These are phyloP conservation scores for Euphorbia tirucalli DNA, from an alignment of 345 rosid genomes.

Conservation along the genomic window DNA sequence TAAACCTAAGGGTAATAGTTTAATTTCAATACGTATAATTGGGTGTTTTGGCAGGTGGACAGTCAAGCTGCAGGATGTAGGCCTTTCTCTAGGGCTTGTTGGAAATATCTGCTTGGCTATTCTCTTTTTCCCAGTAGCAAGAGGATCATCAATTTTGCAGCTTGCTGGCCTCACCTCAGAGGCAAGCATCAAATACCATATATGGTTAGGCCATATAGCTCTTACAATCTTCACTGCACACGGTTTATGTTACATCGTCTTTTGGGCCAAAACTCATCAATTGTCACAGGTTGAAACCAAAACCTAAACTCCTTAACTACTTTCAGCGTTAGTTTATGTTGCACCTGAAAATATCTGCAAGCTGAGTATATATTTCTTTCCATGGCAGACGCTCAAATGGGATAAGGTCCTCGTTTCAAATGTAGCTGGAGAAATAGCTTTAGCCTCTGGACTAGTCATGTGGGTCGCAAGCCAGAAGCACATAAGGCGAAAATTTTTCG, in stretches of 20 bases:
- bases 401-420: conserved; percentile 16
- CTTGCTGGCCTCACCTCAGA: conserved; percentile 28
- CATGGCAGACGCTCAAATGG: conserved; percentile 22
- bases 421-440: conserved; percentile 29
- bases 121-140: conserved; percentile 29
- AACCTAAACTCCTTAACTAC: background rate
- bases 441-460: conserved; percentile 25
- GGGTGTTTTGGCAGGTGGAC: conserved; percentile 15
- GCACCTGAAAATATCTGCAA: background rate
- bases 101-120: conserved; percentile 24
- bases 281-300: conserved; percentile 18
- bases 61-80: conserved; percentile 18
- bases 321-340: no score
- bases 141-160: conserved; percentile 28
- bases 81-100: conserved; percentile 19
- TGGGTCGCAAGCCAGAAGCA: conserved; percentile 18
- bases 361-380: background rate
- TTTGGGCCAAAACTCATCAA: conserved; percentile 23
- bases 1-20: background rate
- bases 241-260: conserved; percentile 21
- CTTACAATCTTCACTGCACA: conserved; percentile 25
- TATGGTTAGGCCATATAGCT: conserved; percentile 27
- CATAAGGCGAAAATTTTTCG: conserved; percentile 24
- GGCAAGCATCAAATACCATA: conserved; percentile 32
- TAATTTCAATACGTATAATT: background rate